Evolutionary conservation across 306 rosid species (phyloP).

Genomic region (Citrullus colocynthis): DNA sequence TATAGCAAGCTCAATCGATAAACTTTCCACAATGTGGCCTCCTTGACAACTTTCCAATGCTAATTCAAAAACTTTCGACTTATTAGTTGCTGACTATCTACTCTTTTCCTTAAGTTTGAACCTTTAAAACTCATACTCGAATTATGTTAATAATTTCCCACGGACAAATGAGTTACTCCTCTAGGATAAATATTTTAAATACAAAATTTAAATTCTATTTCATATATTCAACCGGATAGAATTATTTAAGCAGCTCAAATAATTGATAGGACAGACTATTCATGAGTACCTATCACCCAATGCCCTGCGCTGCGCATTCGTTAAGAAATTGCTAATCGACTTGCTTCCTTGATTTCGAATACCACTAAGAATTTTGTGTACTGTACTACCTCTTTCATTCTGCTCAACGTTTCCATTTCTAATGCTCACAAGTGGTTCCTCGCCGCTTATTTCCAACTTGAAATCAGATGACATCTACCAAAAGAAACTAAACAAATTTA

Average conservation of each 20-base stretch:
- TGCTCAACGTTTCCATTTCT: slow-evolving; percentile 8
- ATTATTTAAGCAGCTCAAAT: background rate
- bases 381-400: slow-evolving; percentile 16
- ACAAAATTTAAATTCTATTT: background rate
- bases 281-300: slow-evolving; percentile 38
- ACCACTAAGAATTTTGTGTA: slow-evolving; percentile 16
- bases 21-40: no score
- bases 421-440: slow-evolving; percentile 16
- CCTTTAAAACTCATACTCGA: no score
- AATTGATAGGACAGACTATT: background rate
- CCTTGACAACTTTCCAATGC: background rate
- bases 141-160: no score
- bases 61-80: background rate
- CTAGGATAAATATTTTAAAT: background rate
- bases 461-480: slow-evolving; percentile 43
- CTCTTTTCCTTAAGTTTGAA: no score
- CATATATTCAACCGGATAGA: background rate
- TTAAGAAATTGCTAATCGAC: slow-evolving; percentile 19
- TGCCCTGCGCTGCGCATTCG: slow-evolving; percentile 45
- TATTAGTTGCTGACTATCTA: no score
- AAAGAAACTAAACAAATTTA: background rate
- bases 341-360: slow-evolving; percentile 25
- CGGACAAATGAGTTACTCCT: no score
- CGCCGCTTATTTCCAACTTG: slow-evolving; percentile 26
- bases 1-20: no score